Conservation (phyloP, 2,329 filamentous ascomycete species). For the Thelonectria rubi region DNA sequence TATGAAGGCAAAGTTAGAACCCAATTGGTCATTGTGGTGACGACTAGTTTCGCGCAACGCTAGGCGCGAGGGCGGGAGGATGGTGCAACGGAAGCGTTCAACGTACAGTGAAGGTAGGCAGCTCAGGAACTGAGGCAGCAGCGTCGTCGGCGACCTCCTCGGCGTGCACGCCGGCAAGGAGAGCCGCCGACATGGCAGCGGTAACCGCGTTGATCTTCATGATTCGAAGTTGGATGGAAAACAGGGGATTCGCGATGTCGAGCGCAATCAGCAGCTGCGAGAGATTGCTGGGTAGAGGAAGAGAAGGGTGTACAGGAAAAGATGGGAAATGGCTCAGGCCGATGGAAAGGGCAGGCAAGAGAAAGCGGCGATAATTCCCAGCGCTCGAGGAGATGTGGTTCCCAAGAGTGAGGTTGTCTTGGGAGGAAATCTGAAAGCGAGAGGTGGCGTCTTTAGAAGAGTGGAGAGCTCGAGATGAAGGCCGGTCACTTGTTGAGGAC, state of each 20-base stretch:
- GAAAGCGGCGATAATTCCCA: conserved; percentile 32
- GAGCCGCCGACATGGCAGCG: conserved; percentile 77
- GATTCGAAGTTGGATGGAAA: conserved; percentile 49
- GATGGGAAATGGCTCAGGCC: not conserved
- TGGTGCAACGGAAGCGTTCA: not conserved
- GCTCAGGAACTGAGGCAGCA: conserved; percentile 66
- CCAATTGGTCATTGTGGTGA: conserved; percentile 27
- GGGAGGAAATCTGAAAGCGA: conserved; percentile 30
- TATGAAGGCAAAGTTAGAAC: conserved; percentile 52
- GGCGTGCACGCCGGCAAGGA: conserved; percentile 75
- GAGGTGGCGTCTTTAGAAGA: conserved; percentile 41
- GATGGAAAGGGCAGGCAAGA: conserved; percentile 19
- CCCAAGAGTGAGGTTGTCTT: conserved; percentile 44
- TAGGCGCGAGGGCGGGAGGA: not conserved
- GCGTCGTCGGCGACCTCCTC: conserved; percentile 69
- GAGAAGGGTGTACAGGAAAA: conserved; percentile 17
- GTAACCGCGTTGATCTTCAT: conserved; percentile 89
- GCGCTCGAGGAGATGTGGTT: conserved; percentile 41
- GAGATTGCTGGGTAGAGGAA: conserved; percentile 14
- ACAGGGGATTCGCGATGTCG: conserved; percentile 15
- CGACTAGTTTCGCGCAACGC: not conserved
- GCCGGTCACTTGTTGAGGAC: conserved; percentile 44
- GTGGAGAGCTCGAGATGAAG: conserved; percentile 37
- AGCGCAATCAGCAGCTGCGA: conserved; percentile 38
- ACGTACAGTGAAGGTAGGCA: conserved; percentile 90